phyloP scores from a whole-genome alignment of 495 filamentous ascomycete genomes.

The Astrothelium subdiscretum region DNA sequence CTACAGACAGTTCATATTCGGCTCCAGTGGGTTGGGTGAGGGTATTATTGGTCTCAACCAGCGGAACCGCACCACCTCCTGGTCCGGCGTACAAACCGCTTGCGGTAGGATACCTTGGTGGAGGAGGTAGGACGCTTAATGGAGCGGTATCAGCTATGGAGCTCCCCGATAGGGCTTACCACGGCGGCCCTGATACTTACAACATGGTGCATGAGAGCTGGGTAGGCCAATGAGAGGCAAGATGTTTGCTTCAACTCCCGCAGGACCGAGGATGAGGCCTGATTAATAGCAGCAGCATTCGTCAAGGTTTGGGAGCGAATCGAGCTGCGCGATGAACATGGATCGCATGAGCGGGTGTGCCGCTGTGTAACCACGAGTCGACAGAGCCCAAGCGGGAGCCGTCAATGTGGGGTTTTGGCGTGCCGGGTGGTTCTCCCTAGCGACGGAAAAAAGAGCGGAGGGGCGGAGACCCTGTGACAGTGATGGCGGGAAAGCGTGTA shows the following conservation, averaged over 20 bases:
- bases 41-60: constrained; percentile 87
- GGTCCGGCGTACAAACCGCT: constrained; percentile 52
- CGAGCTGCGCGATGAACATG: background rate
- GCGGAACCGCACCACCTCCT: constrained; percentile 38
- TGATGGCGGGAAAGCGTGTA: background rate
- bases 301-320: background rate
- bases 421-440: background rate
- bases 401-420: background rate
- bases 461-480: background rate
- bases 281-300: background rate
- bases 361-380: background rate
- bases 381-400: background rate
- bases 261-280: background rate
- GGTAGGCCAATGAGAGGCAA: background rate
- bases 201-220: background rate
- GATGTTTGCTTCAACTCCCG: background rate
- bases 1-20: constrained; percentile 73
- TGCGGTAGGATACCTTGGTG: constrained; percentile 52
- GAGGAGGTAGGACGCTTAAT: constrained; percentile 66
- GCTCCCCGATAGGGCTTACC: background rate
- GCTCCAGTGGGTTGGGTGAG: constrained; percentile 68
- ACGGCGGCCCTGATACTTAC: background rate
- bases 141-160: background rate
- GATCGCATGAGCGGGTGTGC: background rate
- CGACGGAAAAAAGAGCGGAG: background rate